Evolutionary conservation across 345 rosid genomes (phyloP).

Genomic region (Erysimum cheiranthoides): DNA sequence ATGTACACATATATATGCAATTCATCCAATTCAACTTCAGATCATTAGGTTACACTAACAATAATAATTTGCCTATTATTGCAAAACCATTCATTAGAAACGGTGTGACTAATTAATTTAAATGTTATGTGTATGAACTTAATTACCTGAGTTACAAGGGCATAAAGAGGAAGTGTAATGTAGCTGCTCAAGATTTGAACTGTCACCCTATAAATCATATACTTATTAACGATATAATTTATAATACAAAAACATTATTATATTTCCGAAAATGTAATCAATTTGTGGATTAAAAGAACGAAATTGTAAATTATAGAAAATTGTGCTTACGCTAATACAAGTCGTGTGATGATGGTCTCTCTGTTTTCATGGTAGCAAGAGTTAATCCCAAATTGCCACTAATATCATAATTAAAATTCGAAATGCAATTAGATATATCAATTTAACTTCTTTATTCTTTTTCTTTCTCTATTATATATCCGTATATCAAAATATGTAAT

Average conservation of each 20-base stretch:
- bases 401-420: conserved; percentile 42
- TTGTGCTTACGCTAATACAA: conserved; percentile 68
- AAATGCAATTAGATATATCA: background rate
- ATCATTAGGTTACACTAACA: background rate
- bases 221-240: background rate
- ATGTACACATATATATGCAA: background rate
- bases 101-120: background rate
- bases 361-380: conserved; percentile 68
- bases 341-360: conserved; percentile 52
- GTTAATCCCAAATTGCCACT: conserved; percentile 52
- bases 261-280: background rate
- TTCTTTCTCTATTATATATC: background rate
- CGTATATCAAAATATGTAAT: background rate
- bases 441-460: background rate
- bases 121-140: background rate
- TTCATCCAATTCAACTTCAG: background rate
- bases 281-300: background rate
- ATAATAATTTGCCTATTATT: background rate
- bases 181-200: conserved; percentile 75
- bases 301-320: background rate
- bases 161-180: conserved; percentile 85
- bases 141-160: conserved; percentile 73
- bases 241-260: background rate
- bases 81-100: background rate
- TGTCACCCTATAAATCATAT: conserved; percentile 51